Evolutionary conservation across 148 eudicot species (phyloP), one percentile per base, ranked within the genome.

Genomic region (Chenopodium berlandieri): DNA sequence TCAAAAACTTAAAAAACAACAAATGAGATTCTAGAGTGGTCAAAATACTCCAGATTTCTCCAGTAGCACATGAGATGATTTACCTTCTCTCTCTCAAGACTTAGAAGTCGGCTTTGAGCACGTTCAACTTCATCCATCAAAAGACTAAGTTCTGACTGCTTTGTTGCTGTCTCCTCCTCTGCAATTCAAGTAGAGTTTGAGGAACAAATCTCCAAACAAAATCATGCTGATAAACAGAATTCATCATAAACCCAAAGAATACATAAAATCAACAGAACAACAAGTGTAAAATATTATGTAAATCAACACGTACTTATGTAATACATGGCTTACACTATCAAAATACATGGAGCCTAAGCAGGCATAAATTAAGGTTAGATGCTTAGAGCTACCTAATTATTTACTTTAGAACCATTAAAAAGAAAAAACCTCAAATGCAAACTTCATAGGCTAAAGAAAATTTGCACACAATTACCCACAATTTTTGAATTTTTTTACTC

Each of bases 91-190:
- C 99, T 92, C 83, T 96, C 98, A 44, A 96, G 90, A 86, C 99
- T 94, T 69, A 88, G 84, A 79, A 96, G 93, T 74, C 98, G 95
- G 83, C 93, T 88, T 86, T 96, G 99, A 88, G 99, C 99, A 81
- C 97, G 91, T 82, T 96, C 99, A 84, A 96, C 99, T 90, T 96
- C 99, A 88, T 96, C 98, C 99, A 96, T 88, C 75, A 96, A 83
- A 77, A 96, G 97, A 89, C 86, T 91, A 78, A 96, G 90, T 87
- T 96, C 99, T 20, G 99, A 90, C 62, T 96, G 99, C 81, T 94
- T 96, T 80, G 91, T 89, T 75, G 99, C 99, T 86, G 89, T 90
- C 58, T 96, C 95, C 84, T 96, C 99, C 84, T 96, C 98, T 94
- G 92, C 56, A 81, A 82, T 76, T 66, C 46, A 82, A 46, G 82